A percentile compares a stretch with the other conserved stretches of the same genome.
These are phyloP conservation scores for Mycosarcoma mackinlayi DNA, from an alignment of 1,284 basidiomycete species.

Conservation along the genomic window DNA sequence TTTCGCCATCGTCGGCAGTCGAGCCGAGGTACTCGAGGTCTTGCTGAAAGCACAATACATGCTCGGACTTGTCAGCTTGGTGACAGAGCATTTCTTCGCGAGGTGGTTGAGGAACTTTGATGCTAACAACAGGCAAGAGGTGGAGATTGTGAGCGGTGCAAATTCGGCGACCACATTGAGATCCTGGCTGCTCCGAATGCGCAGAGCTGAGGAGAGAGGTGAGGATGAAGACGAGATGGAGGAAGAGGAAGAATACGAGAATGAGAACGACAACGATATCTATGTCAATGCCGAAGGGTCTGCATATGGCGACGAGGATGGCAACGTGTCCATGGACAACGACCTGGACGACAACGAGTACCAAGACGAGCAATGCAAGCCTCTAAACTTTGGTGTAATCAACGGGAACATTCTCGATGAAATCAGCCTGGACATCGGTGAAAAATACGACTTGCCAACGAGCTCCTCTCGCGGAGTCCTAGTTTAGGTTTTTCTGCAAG, in stretches of 20 bases:
- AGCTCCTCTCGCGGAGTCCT: constrained; percentile 6
- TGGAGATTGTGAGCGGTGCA: background rate
- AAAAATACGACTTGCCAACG: background rate
- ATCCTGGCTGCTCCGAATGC: background rate
- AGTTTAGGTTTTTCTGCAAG: background rate
- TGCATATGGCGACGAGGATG: background rate
- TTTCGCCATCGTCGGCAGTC: background rate
- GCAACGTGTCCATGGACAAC: background rate
- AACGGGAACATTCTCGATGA: background rate
- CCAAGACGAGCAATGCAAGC: background rate
- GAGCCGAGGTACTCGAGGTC: constrained; percentile 6
- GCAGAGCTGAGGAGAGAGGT: background rate
- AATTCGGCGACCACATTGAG: background rate
- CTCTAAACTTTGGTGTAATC: background rate
- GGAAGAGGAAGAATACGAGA: background rate
- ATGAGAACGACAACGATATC: background rate
- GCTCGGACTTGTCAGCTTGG: background rate
- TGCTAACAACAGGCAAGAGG: background rate
- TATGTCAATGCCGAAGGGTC: background rate
- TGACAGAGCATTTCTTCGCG: background rate
- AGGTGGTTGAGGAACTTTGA: background rate
- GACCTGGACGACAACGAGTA: background rate
- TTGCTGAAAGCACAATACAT: constrained; percentile 11
- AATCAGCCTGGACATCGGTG: background rate
- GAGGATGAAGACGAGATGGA: background rate